phyloP scores from a whole-genome alignment of 1,139 yeast genomes.

The Schizosaccharomyces versatilis region DNA sequence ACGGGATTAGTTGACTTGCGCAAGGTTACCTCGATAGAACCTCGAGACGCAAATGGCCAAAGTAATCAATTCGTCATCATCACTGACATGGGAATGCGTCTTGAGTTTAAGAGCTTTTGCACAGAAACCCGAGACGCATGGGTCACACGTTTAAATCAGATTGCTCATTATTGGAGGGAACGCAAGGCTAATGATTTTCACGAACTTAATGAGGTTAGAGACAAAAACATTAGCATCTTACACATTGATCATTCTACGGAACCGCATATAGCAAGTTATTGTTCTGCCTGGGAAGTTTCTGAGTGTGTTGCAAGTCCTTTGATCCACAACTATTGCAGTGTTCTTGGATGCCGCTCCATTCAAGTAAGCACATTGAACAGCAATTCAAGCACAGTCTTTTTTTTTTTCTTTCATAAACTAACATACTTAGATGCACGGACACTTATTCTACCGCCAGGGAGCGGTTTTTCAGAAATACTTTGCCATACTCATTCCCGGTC shows the following conservation, averaged over 20 bases:
- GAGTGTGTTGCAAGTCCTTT: conserved; percentile 33
- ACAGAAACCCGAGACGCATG: conserved; percentile 36
- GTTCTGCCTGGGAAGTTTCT: conserved; percentile 30
- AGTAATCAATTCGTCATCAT: conserved; percentile 31
- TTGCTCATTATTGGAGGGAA: conserved; percentile 38
- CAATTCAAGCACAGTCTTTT: too few species aligned
- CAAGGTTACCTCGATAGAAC: conserved; percentile 24
- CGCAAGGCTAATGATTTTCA: conserved; percentile 26
- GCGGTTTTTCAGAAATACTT: conserved; percentile 37
- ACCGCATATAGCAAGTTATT: conserved; percentile 29
- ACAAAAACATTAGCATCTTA: conserved; percentile 27
- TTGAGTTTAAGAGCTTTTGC: conserved; percentile 40
- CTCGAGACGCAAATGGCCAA: conserved; percentile 7
- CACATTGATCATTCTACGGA: conserved; percentile 38
- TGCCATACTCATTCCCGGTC: conserved; percentile 52
- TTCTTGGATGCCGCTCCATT: conserved; percentile 39
- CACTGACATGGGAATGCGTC: conserved; percentile 26
- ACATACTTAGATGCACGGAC: neutral
- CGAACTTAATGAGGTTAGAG: conserved; percentile 23
- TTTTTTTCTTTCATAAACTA: neutral
- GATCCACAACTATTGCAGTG: conserved; percentile 33
- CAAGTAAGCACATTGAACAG: conserved; percentile 20
- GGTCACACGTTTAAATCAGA: conserved; percentile 29
- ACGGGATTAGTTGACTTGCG: conserved; percentile 41
- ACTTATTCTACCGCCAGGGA: conserved; percentile 27